These are phyloP conservation scores for Solidago caesia DNA, from an alignment of 129 eudicot species.

Conservation along the genomic window DNA sequence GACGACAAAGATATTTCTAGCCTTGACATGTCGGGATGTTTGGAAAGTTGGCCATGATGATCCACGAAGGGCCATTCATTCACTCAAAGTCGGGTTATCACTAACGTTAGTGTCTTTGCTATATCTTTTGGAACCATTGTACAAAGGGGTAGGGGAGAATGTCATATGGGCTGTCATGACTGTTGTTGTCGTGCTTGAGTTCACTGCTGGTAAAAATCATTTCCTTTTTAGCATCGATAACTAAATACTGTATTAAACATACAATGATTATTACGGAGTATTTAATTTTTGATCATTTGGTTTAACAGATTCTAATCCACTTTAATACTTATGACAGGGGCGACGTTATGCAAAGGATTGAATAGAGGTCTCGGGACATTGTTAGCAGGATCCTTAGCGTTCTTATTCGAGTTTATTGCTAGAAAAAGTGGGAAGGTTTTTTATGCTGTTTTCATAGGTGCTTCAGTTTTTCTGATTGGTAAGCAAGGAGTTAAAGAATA, in stretches of 20 bases:
- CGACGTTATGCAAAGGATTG: slow-evolving; percentile 45
- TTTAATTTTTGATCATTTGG: background rate
- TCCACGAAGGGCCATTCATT: slow-evolving; percentile 40
- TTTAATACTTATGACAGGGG: slow-evolving; percentile 26
- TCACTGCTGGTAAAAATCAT: slow-evolving; percentile 38
- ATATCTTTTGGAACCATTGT: slow-evolving; percentile 40
- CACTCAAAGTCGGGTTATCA: slow-evolving; percentile 46
- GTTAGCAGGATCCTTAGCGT: slow-evolving; percentile 37
- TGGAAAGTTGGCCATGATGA: slow-evolving; percentile 41
- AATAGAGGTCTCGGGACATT: slow-evolving; percentile 47
- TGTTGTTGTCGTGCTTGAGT: slow-evolving; percentile 46
- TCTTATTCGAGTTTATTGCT: slow-evolving; percentile 37
- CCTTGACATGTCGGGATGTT: slow-evolving; percentile 11
- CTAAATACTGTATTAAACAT: background rate
- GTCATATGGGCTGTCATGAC: slow-evolving; percentile 51
- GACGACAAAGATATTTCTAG: slow-evolving; percentile 12
- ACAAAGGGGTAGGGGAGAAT: slow-evolving; percentile 37
- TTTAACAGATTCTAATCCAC: background rate
- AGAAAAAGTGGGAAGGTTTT: slow-evolving; percentile 32
- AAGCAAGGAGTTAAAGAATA: slow-evolving; percentile 1
- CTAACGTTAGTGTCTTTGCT: slow-evolving; percentile 38
- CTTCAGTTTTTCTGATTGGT: slow-evolving; percentile 38
- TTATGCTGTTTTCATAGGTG: slow-evolving; percentile 38
- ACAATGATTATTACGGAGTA: background rate
- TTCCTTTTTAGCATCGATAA: background rate